phyloP scores from a whole-genome alignment of 345 rosid species.

The Cardamine occulta region DNA sequence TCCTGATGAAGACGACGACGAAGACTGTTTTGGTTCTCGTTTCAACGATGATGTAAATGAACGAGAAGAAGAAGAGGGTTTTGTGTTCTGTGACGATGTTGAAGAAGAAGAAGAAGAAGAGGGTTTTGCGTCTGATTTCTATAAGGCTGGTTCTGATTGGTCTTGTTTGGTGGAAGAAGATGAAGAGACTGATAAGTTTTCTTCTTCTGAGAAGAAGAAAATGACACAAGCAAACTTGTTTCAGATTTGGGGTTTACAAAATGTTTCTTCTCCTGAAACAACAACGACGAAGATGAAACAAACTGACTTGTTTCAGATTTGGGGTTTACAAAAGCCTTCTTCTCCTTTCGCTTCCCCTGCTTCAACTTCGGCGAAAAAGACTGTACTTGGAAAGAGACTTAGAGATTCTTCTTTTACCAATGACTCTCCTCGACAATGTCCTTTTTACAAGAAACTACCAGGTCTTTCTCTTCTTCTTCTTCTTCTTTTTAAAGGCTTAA shows the following conservation, averaged over 20 bases:
- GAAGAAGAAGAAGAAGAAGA: conserved; percentile 37
- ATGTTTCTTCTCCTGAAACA: conserved; percentile 30
- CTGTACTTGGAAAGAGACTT: conserved; percentile 15
- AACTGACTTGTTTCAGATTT: conserved; percentile 57
- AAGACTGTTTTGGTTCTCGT: conserved; percentile 24
- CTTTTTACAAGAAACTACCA: conserved; percentile 79
- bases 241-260: conserved; percentile 64
- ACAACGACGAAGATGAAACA: conserved; percentile 56
- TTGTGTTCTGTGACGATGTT: conserved; percentile 25
- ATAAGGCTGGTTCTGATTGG: conserved; percentile 67
- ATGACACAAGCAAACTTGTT: conserved; percentile 49
- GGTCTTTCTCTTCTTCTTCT: conserved; percentile 42
- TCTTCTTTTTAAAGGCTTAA: not conserved
- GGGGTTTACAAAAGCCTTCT: conserved; percentile 60
- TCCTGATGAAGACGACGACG: conserved; percentile 37
- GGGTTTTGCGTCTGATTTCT: conserved; percentile 69
- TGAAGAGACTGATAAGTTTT: not conserved
- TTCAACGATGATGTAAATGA: conserved; percentile 27
- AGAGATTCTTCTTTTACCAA: conserved; percentile 21
- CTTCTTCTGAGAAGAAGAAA: conserved; percentile 19
- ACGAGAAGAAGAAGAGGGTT: conserved; percentile 34
- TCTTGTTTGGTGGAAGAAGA: conserved; percentile 48
- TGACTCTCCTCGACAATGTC: conserved; percentile 56
- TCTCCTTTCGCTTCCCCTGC: conserved; percentile 39
- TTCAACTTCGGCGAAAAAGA: conserved; percentile 20